Evolutionary conservation across 2,329 filamentous ascomycete genomes (phyloP).

Genomic region (Xylaria sp.): DNA sequence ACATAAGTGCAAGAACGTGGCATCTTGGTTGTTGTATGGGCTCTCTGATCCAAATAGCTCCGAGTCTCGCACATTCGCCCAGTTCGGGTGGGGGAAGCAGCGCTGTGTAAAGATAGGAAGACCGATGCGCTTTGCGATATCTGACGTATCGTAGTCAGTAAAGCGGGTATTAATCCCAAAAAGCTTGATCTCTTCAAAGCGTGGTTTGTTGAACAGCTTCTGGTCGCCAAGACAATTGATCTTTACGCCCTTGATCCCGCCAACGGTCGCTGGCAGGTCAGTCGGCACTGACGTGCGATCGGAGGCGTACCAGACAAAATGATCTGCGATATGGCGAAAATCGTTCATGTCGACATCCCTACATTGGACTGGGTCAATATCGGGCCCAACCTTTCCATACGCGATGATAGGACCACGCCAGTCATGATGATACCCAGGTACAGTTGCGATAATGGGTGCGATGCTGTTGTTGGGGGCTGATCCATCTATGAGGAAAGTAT

Average conservation of each 20-base stretch:
- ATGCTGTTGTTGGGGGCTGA: conserved; percentile 18
- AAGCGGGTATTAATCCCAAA: conserved; percentile 25
- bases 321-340: conserved; percentile 39
- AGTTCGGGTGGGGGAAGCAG: conserved; percentile 33
- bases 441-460: background rate
- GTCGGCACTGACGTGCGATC: background rate
- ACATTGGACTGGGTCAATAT: conserved; percentile 4
- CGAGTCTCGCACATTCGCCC: conserved; percentile 25
- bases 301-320: conserved; percentile 23
- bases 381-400: conserved; percentile 3
- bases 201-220: conserved; percentile 33
- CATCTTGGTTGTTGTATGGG: conserved; percentile 20
- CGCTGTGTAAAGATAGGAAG: conserved; percentile 34
- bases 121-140: conserved; percentile 36
- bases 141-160: conserved; percentile 22
- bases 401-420: conserved; percentile 34
- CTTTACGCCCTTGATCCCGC: conserved; percentile 34
- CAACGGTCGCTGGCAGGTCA: no score
- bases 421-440: background rate
- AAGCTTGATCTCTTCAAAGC: conserved; percentile 37
- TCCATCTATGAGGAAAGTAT: conserved; percentile 18
- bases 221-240: conserved; percentile 40
- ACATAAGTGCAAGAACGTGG: conserved; percentile 21
- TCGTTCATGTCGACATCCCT: conserved; percentile 41
- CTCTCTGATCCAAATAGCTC: background rate